These are phyloP conservation scores for Mariannaea sp. DNA, from an alignment of 2,329 filamentous ascomycete species.

Conservation along the genomic window DNA sequence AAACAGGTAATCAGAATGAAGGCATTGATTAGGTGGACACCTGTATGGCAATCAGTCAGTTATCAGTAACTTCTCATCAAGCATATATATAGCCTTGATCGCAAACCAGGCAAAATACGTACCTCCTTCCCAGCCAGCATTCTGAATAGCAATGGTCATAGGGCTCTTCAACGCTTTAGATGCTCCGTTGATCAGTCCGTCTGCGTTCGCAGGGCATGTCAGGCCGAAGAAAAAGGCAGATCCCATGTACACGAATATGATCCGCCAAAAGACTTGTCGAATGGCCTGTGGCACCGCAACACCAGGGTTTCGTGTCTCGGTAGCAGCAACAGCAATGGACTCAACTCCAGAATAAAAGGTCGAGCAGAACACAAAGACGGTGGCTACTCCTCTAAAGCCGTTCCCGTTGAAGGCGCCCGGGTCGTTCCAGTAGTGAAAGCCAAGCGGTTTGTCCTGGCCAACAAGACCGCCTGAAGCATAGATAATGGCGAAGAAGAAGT, in stretches of 20 bases:
- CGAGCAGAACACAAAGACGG: conserved; percentile 71
- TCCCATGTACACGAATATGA: conserved; percentile 69
- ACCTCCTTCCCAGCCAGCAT: conserved; percentile 73
- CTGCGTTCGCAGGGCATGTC: conserved; percentile 71
- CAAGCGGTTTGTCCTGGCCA: conserved; percentile 61
- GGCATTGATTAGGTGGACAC: conserved; percentile 76
- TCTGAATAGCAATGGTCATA: conserved; percentile 75
- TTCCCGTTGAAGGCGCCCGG: conserved; percentile 70
- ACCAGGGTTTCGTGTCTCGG: conserved; percentile 63
- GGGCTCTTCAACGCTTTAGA: conserved; percentile 71
- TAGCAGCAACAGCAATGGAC: conserved; percentile 66
- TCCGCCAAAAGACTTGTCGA: conserved; percentile 65
- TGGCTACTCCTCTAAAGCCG: conserved; percentile 68
- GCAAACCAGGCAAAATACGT: conserved; percentile 9
- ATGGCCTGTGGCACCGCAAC: conserved; percentile 62
- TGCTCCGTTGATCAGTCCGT: conserved; percentile 63
- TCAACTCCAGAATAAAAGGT: conserved; percentile 73
- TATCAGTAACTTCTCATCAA: too few species aligned
- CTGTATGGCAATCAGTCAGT: conserved; percentile 28
- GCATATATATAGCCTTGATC: too few species aligned
- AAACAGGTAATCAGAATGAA: conserved; percentile 77
- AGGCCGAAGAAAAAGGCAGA: conserved; percentile 76
- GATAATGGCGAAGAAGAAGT: conserved; percentile 75
- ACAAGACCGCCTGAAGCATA: conserved; percentile 71
- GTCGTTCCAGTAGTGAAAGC: conserved; percentile 73